Evolutionary conservation across 2,329 filamentous ascomycete genomes (phyloP).

Genomic region (Pseudogymnoascus sp.): DNA sequence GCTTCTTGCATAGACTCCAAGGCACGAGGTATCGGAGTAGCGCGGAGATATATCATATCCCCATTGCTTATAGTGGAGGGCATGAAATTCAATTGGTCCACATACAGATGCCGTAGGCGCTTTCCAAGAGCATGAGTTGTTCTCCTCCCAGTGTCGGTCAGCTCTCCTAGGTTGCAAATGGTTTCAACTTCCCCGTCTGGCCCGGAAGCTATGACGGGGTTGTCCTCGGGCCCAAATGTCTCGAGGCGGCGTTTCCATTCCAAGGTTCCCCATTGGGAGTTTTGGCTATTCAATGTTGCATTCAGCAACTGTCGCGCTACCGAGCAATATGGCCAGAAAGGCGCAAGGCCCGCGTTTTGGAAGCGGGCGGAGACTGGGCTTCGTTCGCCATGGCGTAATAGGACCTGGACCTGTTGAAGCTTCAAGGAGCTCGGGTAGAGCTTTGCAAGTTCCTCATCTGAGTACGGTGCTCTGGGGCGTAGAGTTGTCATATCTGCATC

Average conservation of each 20-base stretch:
- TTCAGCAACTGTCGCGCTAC: constrained; percentile 65
- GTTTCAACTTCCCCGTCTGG: constrained; percentile 65
- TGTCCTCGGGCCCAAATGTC: constrained; percentile 65
- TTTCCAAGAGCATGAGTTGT: constrained; percentile 64
- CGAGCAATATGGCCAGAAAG: constrained; percentile 87
- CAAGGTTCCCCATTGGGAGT: constrained; percentile 29
- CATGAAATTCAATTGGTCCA: constrained; percentile 68
- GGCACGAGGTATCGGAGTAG: constrained; percentile 68
- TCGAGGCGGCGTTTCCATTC: constrained; percentile 71
- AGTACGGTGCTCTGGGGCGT: constrained; percentile 68
- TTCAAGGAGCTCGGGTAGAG: constrained; percentile 78
- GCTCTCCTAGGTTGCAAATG: constrained; percentile 72
- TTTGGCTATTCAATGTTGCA: constrained; percentile 47
- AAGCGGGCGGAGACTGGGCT: constrained; percentile 86
- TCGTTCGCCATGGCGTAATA: constrained; percentile 73
- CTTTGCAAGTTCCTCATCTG: constrained; percentile 66
- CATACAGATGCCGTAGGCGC: constrained; percentile 64
- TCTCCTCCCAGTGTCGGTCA: constrained; percentile 68
- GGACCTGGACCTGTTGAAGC: constrained; percentile 83
- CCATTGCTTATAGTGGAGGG: constrained; percentile 48
- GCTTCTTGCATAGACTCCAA: constrained; percentile 72
- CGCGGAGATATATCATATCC: constrained; percentile 64
- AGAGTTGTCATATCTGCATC: constrained; percentile 68
- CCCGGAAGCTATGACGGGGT: constrained; percentile 63
- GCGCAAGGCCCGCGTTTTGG: constrained; percentile 62